Conservation (phyloP, 768 basidiomycete species). For the Panaeolus cyanescens region DNA sequence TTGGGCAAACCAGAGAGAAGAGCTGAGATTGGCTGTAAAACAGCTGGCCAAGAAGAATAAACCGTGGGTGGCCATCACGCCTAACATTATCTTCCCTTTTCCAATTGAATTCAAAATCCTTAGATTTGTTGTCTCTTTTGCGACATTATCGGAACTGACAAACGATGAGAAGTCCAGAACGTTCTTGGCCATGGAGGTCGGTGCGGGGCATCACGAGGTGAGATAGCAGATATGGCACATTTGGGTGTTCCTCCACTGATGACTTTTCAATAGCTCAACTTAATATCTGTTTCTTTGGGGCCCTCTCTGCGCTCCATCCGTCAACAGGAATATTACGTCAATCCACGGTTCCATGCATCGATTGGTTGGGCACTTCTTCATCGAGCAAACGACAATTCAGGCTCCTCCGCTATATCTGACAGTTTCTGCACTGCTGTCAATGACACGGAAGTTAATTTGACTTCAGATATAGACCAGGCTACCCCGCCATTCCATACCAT, state of each 20-base stretch:
- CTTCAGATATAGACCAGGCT: constrained; percentile 13
- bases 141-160: constrained; percentile 64
- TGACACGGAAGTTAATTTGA: constrained; percentile 11
- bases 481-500: constrained; percentile 46
- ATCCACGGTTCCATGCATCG: constrained; percentile 87
- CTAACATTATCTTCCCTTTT: not conserved
- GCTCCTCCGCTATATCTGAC: constrained; percentile 13
- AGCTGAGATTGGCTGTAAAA: constrained; percentile 64
- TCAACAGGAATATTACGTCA: constrained; percentile 77
- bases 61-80: constrained; percentile 40
- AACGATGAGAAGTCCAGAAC: constrained; percentile 84
- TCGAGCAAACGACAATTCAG: constrained; percentile 10
- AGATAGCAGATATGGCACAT: constrained; percentile 4
- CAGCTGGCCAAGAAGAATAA: constrained; percentile 44
- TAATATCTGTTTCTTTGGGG: constrained; percentile 55
- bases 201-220: constrained; percentile 83
- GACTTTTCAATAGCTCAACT: constrained; percentile 50
- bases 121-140: constrained; percentile 77
- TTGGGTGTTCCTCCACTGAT: constrained; percentile 6
- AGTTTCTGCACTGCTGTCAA: constrained; percentile 15
- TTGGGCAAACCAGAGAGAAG: constrained; percentile 77
- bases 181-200: constrained; percentile 81
- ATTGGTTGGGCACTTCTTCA: constrained; percentile 85
- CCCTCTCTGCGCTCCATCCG: constrained; percentile 61
- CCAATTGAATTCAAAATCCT: not conserved